A percentile compares a stretch with the other conserved stretches of the same genome.
Conservation (phyloP, 2,329 filamentous ascomycete species). For the Trichoderma atrobrunneum region DNA sequence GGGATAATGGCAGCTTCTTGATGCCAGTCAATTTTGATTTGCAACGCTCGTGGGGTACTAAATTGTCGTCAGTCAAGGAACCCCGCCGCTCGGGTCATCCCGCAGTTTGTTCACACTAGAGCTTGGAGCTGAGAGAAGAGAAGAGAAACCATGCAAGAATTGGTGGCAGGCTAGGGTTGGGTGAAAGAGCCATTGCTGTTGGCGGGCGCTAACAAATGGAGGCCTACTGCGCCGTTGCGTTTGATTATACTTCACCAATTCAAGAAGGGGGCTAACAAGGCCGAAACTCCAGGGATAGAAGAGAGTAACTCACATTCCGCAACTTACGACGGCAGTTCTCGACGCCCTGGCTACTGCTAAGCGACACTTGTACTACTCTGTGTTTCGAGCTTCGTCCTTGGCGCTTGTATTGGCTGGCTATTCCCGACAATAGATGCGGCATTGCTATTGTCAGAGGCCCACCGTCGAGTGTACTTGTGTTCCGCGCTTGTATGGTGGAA, state of each 20-base stretch:
- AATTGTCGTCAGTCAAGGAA: neutral
- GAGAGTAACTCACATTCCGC: neutral
- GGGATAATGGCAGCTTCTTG: neutral
- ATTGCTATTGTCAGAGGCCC: neutral
- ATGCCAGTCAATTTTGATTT: neutral
- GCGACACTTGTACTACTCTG: neutral
- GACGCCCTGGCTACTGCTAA: neutral
- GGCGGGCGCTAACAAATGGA: constrained; percentile 8
- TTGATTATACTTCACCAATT: neutral
- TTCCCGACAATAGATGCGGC: neutral
- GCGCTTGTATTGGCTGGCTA: neutral
- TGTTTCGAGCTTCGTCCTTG: neutral
- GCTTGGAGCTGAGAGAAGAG: neutral
- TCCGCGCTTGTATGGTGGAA: neutral
- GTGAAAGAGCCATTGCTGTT: neutral
- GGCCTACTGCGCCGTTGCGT: neutral
- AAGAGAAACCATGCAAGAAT: neutral
- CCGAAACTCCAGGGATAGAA: neutral
- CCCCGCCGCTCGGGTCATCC: constrained; percentile 15
- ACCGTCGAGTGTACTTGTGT: neutral
- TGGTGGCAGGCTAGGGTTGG: neutral
- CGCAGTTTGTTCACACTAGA: neutral
- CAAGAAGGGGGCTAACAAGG: neutral
- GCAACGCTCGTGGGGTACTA: neutral
- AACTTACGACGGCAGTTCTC: neutral